Evolutionary conservation across 129 eudicot genomes (phyloP).

Genomic region (Tagetes patula): DNA sequence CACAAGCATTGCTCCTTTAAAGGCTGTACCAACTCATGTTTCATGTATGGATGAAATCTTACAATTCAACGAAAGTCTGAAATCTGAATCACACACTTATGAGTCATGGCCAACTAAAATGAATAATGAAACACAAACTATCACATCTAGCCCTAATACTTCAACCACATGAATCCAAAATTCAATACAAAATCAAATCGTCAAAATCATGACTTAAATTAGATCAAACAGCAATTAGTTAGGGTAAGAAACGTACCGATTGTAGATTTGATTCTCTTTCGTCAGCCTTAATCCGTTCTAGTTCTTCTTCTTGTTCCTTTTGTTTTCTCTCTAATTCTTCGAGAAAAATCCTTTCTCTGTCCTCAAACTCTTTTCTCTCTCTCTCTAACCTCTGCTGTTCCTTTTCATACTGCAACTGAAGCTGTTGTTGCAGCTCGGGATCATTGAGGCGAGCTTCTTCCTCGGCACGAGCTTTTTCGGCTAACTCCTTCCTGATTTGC

Average conservation of each 20-base stretch:
- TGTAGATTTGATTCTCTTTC: constrained; percentile 38
- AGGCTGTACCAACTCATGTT: background rate
- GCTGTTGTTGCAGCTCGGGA: constrained; percentile 63
- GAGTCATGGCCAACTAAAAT: background rate
- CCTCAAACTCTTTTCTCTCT: constrained; percentile 76
- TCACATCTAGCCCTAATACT: background rate
- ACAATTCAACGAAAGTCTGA: background rate
- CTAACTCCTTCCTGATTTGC: constrained; percentile 72
- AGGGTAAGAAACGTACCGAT: constrained; percentile 32
- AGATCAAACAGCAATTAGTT: background rate
- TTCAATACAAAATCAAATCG: background rate
- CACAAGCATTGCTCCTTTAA: background rate
- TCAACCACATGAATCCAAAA: constrained; percentile 3
- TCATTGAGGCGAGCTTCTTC: constrained; percentile 73
- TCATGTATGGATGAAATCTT: background rate
- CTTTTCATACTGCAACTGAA: constrained; percentile 56
- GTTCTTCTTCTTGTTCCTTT: constrained; percentile 50
- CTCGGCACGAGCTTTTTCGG: constrained; percentile 68
- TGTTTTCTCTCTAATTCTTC: constrained; percentile 51
- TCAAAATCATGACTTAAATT: background rate
- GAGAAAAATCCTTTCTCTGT: constrained; percentile 65
- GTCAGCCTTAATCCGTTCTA: constrained; percentile 29
- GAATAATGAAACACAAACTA: background rate
- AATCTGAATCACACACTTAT: background rate
- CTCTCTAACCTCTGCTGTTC: constrained; percentile 67